Percentiles rank a stretch among this genome's conserved stretches.
Conservation (phyloP, 495 filamentous ascomycete genomes). For the Penicillium cinerascens region DNA sequence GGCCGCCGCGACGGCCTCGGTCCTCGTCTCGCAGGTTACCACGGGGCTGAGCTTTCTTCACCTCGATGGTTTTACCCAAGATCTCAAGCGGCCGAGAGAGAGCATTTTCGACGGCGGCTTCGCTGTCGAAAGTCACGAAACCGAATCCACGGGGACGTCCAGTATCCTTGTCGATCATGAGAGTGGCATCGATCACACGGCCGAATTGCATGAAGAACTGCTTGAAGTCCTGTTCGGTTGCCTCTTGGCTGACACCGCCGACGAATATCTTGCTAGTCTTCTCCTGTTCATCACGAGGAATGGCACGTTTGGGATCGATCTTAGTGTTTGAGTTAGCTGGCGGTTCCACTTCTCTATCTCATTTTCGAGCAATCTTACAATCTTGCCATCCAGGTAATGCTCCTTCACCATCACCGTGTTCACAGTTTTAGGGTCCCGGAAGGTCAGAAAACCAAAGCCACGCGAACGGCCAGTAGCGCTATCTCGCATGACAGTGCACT, state of each 20-base stretch:
- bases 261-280: slow-evolving; percentile 98
- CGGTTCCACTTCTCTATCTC: slow-evolving; percentile 2
- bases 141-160: slow-evolving; percentile 93
- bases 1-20: slow-evolving; percentile 52
- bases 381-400: slow-evolving; percentile 96
- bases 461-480: slow-evolving; percentile 88
- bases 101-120: slow-evolving; percentile 89
- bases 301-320: slow-evolving; percentile 98
- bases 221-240: slow-evolving; percentile 91
- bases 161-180: slow-evolving; percentile 99
- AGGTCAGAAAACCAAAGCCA: slow-evolving; percentile 96
- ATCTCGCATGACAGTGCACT: slow-evolving; percentile 98
- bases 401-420: slow-evolving; percentile 99
- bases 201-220: slow-evolving; percentile 96
- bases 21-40: slow-evolving; percentile 93
- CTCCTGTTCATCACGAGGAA: slow-evolving; percentile 96
- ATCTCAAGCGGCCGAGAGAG: slow-evolving; percentile 82
- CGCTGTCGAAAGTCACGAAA: slow-evolving; percentile 98
- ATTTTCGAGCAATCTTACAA: slow-evolving; percentile 58
- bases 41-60: slow-evolving; percentile 95
- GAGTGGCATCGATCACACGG: slow-evolving; percentile 90
- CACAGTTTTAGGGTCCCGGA: slow-evolving; percentile 94
- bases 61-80: slow-evolving; percentile 91
- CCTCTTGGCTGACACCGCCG: slow-evolving; percentile 94
- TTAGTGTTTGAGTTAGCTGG: background rate